Conservation (phyloP, 768 basidiomycete species). For the Leucosporidium creatinivorum region DNA sequence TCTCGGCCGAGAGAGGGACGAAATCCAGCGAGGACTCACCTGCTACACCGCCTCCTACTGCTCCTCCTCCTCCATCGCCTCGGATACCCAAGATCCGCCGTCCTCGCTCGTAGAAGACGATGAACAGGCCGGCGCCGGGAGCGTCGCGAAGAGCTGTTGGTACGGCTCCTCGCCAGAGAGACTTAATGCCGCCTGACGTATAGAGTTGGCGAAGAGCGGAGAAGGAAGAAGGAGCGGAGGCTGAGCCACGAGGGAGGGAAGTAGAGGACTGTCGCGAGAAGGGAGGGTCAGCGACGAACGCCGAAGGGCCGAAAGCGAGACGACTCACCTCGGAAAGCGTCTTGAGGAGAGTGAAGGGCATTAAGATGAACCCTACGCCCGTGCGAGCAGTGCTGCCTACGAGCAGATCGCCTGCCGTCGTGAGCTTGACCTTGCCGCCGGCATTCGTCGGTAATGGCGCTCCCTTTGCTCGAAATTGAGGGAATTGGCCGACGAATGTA, state of each 20-base stretch:
- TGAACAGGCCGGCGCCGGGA: constrained; percentile 45
- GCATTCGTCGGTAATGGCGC: not conserved
- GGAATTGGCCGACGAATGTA: constrained; percentile 36
- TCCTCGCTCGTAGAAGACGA: constrained; percentile 43
- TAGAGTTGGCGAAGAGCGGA: constrained; percentile 38
- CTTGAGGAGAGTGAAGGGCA: constrained; percentile 46
- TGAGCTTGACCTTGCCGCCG: constrained; percentile 40
- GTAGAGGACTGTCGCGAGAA: not conserved
- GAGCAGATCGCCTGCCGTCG: constrained; percentile 42
- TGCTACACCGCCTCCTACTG: constrained; percentile 19
- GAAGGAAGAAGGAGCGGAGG: constrained; percentile 5
- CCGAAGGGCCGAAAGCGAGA: too few species aligned
- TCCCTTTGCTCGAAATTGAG: constrained; percentile 37
- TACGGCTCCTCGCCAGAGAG: constrained; percentile 45
- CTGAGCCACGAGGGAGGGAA: not conserved
- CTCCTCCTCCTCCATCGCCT: constrained; percentile 22
- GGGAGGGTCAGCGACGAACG: not conserved
- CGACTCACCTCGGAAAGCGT: constrained; percentile 44
- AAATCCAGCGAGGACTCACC: not conserved
- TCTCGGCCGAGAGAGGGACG: not conserved
- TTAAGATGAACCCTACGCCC: constrained; percentile 44
- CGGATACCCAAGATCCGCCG: constrained; percentile 18
- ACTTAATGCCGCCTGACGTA: constrained; percentile 39
- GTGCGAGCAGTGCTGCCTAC: constrained; percentile 45
- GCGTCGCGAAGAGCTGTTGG: constrained; percentile 46